Percentiles rank a stretch among this genome's conserved stretches.
phyloP scores from a whole-genome alignment of 2,329 filamentous ascomycete genomes.

The Triangularia setosa region DNA sequence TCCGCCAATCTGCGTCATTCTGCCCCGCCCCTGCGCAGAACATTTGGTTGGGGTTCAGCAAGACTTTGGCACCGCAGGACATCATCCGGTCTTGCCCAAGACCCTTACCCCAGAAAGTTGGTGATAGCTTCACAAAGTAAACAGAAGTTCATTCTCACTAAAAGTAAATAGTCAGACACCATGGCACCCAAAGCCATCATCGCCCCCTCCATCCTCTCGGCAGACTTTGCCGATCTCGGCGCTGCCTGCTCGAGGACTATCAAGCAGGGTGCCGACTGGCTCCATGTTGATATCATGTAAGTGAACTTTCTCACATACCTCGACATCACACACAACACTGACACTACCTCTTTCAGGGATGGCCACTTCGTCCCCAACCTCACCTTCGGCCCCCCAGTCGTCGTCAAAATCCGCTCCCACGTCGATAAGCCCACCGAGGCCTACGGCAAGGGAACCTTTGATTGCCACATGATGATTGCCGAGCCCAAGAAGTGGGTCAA shows the following conservation, averaged over 20 bases:
- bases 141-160: neutral
- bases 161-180: conserved; percentile 5
- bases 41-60: neutral
- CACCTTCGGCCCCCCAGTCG: conserved; percentile 91
- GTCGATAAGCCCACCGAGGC: conserved; percentile 69
- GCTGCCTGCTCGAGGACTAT: conserved; percentile 85
- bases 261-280: conserved; percentile 81
- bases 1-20: neutral
- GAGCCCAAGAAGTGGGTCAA: conserved; percentile 99
- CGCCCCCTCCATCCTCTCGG: conserved; percentile 94
- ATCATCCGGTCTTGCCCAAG: neutral
- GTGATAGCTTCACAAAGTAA: neutral
- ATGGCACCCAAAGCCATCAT: conserved; percentile 95
- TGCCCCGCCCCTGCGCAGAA: neutral
- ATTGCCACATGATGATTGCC: conserved; percentile 99
- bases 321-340: neutral
- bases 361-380: conserved; percentile 99
- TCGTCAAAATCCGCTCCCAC: conserved; percentile 86
- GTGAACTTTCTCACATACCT: conserved; percentile 18
- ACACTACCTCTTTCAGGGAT: conserved; percentile 61
- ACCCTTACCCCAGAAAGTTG: neutral
- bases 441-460: conserved; percentile 84
- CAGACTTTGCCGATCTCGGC: conserved; percentile 88
- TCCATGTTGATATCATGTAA: conserved; percentile 88
- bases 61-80: neutral